Conservation (phyloP, 2,329 filamentous ascomycete species). For the Exophiala xenobiotica region DNA sequence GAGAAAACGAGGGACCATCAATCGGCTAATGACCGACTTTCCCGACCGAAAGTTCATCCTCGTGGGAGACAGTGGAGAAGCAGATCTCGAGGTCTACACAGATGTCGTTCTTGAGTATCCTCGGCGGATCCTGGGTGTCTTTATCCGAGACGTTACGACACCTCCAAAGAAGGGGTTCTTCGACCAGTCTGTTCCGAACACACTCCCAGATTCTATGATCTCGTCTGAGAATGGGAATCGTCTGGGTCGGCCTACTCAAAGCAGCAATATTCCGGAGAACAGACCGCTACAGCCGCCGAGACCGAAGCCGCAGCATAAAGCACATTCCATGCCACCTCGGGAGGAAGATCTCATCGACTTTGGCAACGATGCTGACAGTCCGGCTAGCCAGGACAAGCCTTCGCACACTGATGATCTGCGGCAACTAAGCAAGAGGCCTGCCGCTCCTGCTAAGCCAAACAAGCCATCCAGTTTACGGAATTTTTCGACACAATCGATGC, state of each 20-base stretch:
- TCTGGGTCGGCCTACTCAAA: constrained; percentile 9
- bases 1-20: constrained; percentile 83
- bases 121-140: constrained; percentile 77
- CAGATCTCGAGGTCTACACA: constrained; percentile 94
- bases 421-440: constrained; percentile 23
- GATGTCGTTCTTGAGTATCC: constrained; percentile 85
- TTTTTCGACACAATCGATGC: constrained; percentile 29
- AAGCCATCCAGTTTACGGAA: constrained; percentile 46
- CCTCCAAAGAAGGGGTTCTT: constrained; percentile 73
- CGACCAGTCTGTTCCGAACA: constrained; percentile 57
- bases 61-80: constrained; percentile 93
- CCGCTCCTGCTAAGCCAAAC: constrained; percentile 43
- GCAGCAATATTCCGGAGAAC: constrained; percentile 31
- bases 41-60: constrained; percentile 85
- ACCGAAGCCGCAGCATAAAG: constrained; percentile 30
- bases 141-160: constrained; percentile 94
- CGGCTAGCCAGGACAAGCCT: constrained; percentile 21
- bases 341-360: constrained; percentile 42
- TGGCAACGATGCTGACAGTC: constrained; percentile 35
- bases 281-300: constrained; percentile 43
- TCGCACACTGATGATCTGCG: constrained; percentile 17
- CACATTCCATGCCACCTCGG: constrained; percentile 29
- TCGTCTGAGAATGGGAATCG: constrained; percentile 29
- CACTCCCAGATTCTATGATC: constrained; percentile 27
- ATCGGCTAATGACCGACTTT: constrained; percentile 84